A percentile compares a stretch with the other conserved stretches of the same genome.
These are phyloP conservation scores for Kuraishia hungarica DNA, from an alignment of 805 yeast genomes.

Conservation along the genomic window DNA sequence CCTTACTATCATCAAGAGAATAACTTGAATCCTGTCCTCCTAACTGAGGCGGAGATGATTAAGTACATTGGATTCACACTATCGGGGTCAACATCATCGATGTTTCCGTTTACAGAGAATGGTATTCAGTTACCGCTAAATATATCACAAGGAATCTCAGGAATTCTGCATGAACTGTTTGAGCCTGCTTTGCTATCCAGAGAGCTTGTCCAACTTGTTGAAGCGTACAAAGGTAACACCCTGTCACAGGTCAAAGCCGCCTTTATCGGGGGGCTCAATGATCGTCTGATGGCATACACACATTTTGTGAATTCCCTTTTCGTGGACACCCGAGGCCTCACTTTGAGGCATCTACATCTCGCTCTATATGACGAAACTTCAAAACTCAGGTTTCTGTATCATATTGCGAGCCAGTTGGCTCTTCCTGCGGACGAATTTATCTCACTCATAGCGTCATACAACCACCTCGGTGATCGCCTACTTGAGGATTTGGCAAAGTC, in stretches of 20 bases:
- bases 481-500: constrained; percentile 33
- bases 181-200: constrained; percentile 70
- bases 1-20: neutral
- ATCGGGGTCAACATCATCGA: constrained; percentile 52
- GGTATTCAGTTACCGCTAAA: constrained; percentile 38
- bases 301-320: constrained; percentile 26
- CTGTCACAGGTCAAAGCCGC: constrained; percentile 56
- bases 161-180: constrained; percentile 43
- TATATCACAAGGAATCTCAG: constrained; percentile 48
- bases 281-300: constrained; percentile 26
- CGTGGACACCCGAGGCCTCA: constrained; percentile 19
- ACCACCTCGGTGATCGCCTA: constrained; percentile 55
- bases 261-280: constrained; percentile 37
- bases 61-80: constrained; percentile 43
- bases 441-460: constrained; percentile 38
- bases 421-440: constrained; percentile 43
- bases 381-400: constrained; percentile 49
- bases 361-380: constrained; percentile 41
- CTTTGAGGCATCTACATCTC: constrained; percentile 24
- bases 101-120: constrained; percentile 35
- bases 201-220: constrained; percentile 25
- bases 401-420: constrained; percentile 27
- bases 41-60: constrained; percentile 30
- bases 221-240: constrained; percentile 16
- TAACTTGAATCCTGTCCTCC: neutral